Percentiles rank a stretch among this genome's conserved stretches.
Evolutionary conservation across 192 early-diverging fungal species (phyloP).

Genomic region (Rhizophlyctis rosea): DNA sequence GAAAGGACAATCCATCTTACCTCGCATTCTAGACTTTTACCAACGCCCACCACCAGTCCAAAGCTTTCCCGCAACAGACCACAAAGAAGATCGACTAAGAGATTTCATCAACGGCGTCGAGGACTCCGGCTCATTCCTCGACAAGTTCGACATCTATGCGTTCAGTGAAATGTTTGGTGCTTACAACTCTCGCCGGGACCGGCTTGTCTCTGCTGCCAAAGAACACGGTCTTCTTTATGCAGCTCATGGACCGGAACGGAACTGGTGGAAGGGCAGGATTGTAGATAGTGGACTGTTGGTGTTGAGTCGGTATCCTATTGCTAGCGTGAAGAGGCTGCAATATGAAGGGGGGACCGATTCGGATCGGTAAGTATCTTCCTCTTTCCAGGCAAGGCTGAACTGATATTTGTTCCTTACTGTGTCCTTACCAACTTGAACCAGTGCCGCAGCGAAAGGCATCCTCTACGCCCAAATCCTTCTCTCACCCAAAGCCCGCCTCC

Average conservation of each 20-base stretch:
- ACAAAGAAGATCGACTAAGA: constrained; percentile 19
- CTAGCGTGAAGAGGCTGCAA: constrained; percentile 2
- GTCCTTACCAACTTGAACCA: neutral
- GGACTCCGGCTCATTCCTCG: neutral
- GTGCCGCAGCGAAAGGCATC: constrained; percentile 14
- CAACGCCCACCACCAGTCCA: constrained; percentile 27
- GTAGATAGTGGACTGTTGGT: constrained; percentile 25
- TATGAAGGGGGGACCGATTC: constrained; percentile 10
- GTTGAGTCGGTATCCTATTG: constrained; percentile 20
- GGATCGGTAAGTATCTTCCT: neutral
- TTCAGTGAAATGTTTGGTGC: constrained; percentile 25
- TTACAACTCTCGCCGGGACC: constrained; percentile 10
- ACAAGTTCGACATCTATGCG: constrained; percentile 20
- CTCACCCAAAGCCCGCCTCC: neutral
- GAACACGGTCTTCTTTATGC: constrained; percentile 7
- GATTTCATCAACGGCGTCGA: constrained; percentile 5
- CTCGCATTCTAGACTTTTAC: constrained; percentile 28
- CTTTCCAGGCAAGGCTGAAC: neutral
- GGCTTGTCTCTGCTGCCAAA: constrained; percentile 16
- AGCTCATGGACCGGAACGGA: constrained; percentile 23
- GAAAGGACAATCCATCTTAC: no score
- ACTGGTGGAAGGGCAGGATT: constrained; percentile 23
- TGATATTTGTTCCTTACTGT: neutral
- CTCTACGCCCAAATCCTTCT: constrained; percentile 10
- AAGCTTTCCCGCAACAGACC: constrained; percentile 5